Percentiles rank a stretch among this genome's conserved stretches.
Evolutionary conservation across 371 early-diverging fungal genomes (phyloP).

Genomic region (Funneliformis caledonium): DNA sequence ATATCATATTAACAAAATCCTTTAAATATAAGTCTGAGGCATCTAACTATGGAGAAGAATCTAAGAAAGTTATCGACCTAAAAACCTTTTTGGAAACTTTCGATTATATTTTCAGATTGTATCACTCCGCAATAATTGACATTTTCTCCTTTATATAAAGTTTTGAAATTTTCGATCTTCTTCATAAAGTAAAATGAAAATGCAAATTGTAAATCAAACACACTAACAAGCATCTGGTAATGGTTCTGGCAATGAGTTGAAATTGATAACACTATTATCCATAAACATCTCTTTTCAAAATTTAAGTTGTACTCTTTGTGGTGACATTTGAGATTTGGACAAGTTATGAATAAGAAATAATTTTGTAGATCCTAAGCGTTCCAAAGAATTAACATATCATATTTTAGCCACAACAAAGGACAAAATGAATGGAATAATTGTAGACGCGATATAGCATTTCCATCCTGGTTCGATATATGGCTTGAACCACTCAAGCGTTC

Average conservation of each 20-base stretch:
- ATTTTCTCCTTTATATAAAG: slow-evolving; percentile 15
- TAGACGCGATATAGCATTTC: slow-evolving; percentile 32
- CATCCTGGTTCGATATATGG: slow-evolving; percentile 5
- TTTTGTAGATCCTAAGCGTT: neutral
- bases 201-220: slow-evolving; percentile 28
- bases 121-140: neutral
- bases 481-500: slow-evolving; percentile 20
- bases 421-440: slow-evolving; percentile 5
- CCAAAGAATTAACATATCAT: slow-evolving; percentile 27
- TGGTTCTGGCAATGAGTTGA: slow-evolving; percentile 3
- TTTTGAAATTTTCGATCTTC: slow-evolving; percentile 25
- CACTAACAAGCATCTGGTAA: slow-evolving; percentile 8
- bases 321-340: neutral
- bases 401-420: slow-evolving; percentile 36
- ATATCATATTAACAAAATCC: slow-evolving; percentile 21
- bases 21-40: slow-evolving; percentile 2
- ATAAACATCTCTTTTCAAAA: slow-evolving; percentile 38
- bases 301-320: neutral
- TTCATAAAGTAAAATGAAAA: slow-evolving; percentile 36
- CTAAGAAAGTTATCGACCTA: neutral
- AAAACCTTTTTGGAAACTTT: neutral
- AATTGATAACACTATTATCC: slow-evolving; percentile 7
- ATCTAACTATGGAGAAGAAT: neutral
- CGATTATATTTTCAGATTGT: neutral
- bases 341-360: neutral